A percentile compares a stretch with the other conserved stretches of the same genome.
Evolutionary conservation across 805 yeast genomes (phyloP).

Genomic region (Ogataea pini): DNA sequence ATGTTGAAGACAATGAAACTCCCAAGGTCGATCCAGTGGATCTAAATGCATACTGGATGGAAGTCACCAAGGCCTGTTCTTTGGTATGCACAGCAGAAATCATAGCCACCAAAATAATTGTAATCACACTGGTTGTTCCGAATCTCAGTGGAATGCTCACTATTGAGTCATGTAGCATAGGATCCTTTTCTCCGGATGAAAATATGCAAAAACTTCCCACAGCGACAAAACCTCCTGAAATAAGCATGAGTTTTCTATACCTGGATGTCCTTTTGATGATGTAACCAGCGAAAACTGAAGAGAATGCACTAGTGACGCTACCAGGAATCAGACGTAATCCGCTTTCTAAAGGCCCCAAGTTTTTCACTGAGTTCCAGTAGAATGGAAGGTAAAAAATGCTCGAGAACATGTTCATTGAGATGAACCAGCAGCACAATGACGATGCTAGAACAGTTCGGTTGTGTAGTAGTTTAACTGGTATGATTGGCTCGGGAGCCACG

Average conservation of each 20-base stretch:
- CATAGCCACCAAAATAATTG: conserved; percentile 70
- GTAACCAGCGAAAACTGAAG: conserved; percentile 65
- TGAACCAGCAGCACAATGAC: conserved; percentile 67
- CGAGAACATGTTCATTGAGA: conserved; percentile 66
- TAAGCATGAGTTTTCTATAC: conserved; percentile 50
- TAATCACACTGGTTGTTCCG: conserved; percentile 65
- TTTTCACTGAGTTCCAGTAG: conserved; percentile 40
- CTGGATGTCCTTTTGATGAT: conserved; percentile 68
- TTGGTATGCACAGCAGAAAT: conserved; percentile 71
- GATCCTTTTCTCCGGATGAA: conserved; percentile 17
- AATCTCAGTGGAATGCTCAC: conserved; percentile 56
- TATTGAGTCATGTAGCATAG: conserved; percentile 40
- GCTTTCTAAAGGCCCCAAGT: conserved; percentile 28
- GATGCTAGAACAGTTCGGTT: conserved; percentile 64
- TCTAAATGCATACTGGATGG: conserved; percentile 76
- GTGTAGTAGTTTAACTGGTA: conserved; percentile 58
- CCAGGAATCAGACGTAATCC: conserved; percentile 53
- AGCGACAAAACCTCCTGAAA: conserved; percentile 43
- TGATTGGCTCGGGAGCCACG: conserved; percentile 61
- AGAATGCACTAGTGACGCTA: conserved; percentile 65
- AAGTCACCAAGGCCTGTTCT: conserved; percentile 81
- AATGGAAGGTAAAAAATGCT: conserved; percentile 71
- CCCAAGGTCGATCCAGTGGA: conserved; percentile 57
- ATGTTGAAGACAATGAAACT: conserved; percentile 49
- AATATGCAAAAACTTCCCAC: conserved; percentile 46